phyloP scores from a whole-genome alignment of 2,329 filamentous ascomycete species.

The Didymella lethalis region DNA sequence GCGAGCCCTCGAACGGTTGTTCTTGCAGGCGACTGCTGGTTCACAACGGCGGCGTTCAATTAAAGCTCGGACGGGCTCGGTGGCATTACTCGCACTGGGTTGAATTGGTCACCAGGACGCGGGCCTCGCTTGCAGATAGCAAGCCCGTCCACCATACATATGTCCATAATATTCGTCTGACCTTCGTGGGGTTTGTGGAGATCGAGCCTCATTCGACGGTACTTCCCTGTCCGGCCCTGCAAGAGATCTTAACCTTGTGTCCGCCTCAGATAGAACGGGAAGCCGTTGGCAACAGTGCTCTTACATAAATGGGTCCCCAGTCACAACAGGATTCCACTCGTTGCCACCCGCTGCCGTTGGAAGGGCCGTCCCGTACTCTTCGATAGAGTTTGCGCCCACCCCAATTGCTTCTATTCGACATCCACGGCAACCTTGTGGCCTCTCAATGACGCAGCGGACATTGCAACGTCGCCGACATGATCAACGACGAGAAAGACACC shows the following conservation, averaged over 20 bases:
- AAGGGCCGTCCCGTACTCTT: slow-evolving; percentile 12
- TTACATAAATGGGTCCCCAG: slow-evolving; percentile 1
- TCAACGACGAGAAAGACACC: slow-evolving; percentile 28
- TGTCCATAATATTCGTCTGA: not conserved
- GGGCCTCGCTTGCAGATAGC: slow-evolving; percentile 1
- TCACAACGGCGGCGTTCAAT: not conserved
- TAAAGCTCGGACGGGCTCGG: not conserved
- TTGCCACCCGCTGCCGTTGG: slow-evolving; percentile 9
- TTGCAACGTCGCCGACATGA: slow-evolving; percentile 7
- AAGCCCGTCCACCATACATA: not conserved
- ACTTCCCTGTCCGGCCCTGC: not conserved
- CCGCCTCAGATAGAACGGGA: not conserved
- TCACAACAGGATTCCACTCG: not conserved
- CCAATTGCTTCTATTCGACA: not conserved
- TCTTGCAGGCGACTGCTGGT: not conserved
- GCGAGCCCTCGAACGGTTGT: not conserved
- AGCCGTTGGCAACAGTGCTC: not conserved
- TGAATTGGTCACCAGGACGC: not conserved
- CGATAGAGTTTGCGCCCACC: not conserved
- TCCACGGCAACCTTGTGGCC: not conserved
- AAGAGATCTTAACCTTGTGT: not conserved
- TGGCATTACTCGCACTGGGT: not conserved
- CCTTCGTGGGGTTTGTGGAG: not conserved
- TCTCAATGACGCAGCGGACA: not conserved
- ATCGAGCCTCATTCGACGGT: not conserved